phyloP scores from a whole-genome alignment of 2,329 filamentous ascomycete genomes.

The Fusarium mangiferae region DNA sequence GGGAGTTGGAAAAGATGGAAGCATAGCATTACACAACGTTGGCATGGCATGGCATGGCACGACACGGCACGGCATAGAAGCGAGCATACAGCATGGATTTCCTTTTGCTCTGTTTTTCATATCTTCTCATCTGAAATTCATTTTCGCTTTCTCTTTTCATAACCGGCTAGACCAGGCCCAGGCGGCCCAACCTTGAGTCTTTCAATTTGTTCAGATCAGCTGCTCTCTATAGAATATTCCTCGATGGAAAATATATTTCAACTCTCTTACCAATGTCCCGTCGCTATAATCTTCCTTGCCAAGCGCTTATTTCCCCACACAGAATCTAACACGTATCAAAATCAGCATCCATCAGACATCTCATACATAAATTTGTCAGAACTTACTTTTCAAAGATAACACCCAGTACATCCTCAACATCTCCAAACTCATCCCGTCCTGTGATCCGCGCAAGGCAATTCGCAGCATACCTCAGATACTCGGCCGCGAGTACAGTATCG shows the following conservation, averaged over 20 bases:
- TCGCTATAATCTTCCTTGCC: not conserved
- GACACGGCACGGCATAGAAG: slow-evolving; percentile 10
- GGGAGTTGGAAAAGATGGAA: slow-evolving; percentile 23
- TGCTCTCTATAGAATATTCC: slow-evolving; percentile 28
- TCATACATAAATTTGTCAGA: slow-evolving; percentile 1
- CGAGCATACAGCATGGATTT: slow-evolving; percentile 18
- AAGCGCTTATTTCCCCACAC: slow-evolving; percentile 55
- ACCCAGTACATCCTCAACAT: slow-evolving; percentile 94
- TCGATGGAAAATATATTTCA: slow-evolving; percentile 12
- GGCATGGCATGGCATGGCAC: slow-evolving; percentile 23
- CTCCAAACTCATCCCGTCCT: slow-evolving; percentile 83
- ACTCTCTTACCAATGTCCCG: slow-evolving; percentile 1
- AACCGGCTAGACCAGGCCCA: slow-evolving; percentile 22
- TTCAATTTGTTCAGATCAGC: slow-evolving; percentile 22
- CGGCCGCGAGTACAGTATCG: slow-evolving; percentile 90
- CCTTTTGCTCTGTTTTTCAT: slow-evolving; percentile 13
- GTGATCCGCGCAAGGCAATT: slow-evolving; percentile 87
- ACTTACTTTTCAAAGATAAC: slow-evolving; percentile 97
- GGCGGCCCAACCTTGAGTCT: slow-evolving; percentile 22
- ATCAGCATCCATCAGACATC: slow-evolving; percentile 29
- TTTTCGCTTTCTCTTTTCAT: slow-evolving; percentile 5
- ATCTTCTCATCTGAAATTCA: not conserved
- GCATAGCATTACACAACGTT: slow-evolving; percentile 15
- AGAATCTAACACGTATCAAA: slow-evolving; percentile 51
- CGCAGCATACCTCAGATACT: slow-evolving; percentile 85